A percentile compares a stretch with the other conserved stretches of the same genome.
phyloP scores from a whole-genome alignment of 1,284 basidiomycete genomes.

The Psilocybe mexicana region DNA sequence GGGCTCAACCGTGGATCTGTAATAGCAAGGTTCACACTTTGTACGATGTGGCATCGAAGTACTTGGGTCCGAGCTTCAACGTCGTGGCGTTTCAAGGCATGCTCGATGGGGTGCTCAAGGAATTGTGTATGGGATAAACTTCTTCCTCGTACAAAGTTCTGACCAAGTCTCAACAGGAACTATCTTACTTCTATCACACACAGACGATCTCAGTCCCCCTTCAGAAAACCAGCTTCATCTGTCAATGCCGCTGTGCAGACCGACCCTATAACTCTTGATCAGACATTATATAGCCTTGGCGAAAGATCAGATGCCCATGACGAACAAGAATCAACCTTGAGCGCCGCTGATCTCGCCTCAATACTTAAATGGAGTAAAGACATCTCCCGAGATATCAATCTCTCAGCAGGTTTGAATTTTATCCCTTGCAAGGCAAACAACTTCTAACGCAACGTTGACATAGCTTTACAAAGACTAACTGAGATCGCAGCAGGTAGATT shows the following conservation, averaged over 20 bases:
- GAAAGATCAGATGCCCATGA: conserved; percentile 40
- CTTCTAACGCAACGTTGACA: neutral
- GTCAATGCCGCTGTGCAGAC: conserved; percentile 66
- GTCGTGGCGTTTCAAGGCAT: conserved; percentile 63
- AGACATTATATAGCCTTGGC: conserved; percentile 33
- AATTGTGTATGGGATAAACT: conserved; percentile 52
- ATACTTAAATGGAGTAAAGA: conserved; percentile 73
- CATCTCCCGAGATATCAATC: conserved; percentile 70
- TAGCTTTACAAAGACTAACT: conserved; percentile 62
- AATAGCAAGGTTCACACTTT: conserved; percentile 70
- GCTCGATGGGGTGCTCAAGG: conserved; percentile 72
- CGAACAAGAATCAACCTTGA: conserved; percentile 54
- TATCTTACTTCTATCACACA: conserved; percentile 50
- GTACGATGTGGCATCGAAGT: conserved; percentile 66
- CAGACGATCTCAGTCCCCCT: conserved; percentile 42
- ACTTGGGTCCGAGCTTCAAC: conserved; percentile 63
- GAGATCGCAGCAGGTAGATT: conserved; percentile 64
- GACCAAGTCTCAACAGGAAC: conserved; percentile 36
- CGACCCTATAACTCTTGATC: conserved; percentile 42
- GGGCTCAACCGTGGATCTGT: conserved; percentile 6
- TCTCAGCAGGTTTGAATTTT: conserved; percentile 49
- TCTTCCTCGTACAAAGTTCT: conserved; percentile 3
- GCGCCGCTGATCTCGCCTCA: conserved; percentile 58
- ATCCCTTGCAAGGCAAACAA: neutral
- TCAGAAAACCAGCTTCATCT: conserved; percentile 57